These are phyloP conservation scores for Fonsecaea pedrosoi DNA, from an alignment of 2,329 filamentous ascomycete genomes.

Conservation along the genomic window DNA sequence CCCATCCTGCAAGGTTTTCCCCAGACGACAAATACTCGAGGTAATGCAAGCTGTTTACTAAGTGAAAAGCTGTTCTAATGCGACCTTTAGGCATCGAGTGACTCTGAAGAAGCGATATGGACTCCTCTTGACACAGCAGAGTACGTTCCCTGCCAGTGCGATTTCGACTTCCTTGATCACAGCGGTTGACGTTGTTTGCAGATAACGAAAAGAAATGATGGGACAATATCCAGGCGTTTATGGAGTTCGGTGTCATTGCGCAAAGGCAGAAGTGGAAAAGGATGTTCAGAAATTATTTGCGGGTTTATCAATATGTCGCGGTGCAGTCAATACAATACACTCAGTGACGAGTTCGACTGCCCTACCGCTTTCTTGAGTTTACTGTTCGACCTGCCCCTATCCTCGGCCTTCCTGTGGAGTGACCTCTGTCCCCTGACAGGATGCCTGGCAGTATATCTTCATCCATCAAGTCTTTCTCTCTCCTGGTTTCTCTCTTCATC, in stretches of 20 bases:
- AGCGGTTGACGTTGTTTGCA: conserved; percentile 29
- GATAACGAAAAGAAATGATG: conserved; percentile 44
- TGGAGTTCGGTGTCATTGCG: neutral
- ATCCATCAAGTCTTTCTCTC: conserved; percentile 87
- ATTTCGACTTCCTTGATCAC: conserved; percentile 1
- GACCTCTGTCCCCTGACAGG: conserved; percentile 76
- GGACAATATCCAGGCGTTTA: conserved; percentile 14
- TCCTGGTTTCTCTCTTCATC: conserved; percentile 63
- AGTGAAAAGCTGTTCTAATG: conserved; percentile 2
- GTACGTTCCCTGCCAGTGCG: conserved; percentile 47
- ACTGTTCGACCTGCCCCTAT: conserved; percentile 86
- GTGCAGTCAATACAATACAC: conserved; percentile 11
- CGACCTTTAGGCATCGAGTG: conserved; percentile 74
- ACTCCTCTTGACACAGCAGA: conserved; percentile 82
- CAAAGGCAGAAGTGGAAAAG: conserved; percentile 4
- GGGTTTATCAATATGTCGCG: neutral
- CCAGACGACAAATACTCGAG: conserved; percentile 98
- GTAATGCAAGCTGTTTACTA: conserved; percentile 47
- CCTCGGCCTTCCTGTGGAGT: conserved; percentile 70
- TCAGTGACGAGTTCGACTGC: neutral
- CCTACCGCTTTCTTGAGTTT: conserved; percentile 71
- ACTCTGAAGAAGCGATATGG: conserved; percentile 94
- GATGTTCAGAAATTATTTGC: conserved; percentile 25
- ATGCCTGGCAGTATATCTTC: conserved; percentile 89
- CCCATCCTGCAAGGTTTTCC: conserved; percentile 94